A percentile compares a stretch with the other conserved stretches of the same genome.
These are phyloP conservation scores for Lactifluus rugatus DNA, from an alignment of 768 basidiomycete genomes.

Conservation along the genomic window DNA sequence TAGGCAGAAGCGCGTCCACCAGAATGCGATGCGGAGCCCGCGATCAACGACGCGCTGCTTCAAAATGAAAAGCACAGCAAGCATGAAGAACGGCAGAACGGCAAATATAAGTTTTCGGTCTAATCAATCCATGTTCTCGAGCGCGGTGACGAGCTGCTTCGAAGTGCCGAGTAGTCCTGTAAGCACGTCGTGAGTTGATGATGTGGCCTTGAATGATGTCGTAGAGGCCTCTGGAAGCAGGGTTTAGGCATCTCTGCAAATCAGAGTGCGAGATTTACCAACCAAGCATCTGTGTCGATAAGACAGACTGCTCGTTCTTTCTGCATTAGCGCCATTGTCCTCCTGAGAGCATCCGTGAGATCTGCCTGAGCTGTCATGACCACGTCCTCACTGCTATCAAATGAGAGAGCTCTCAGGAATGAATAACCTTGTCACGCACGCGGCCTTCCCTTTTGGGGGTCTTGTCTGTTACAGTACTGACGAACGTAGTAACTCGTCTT, in stretches of 20 bases:
- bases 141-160: slow-evolving; percentile 72
- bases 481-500: slow-evolving; percentile 60
- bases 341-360: slow-evolving; percentile 78
- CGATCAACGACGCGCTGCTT: slow-evolving; percentile 81
- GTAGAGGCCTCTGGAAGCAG: slow-evolving; percentile 68
- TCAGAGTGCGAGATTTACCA: slow-evolving; percentile 17
- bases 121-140: slow-evolving; percentile 86
- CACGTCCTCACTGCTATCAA: slow-evolving; percentile 53
- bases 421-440: slow-evolving; percentile 33
- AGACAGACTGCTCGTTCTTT: slow-evolving; percentile 82
- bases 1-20: slow-evolving; percentile 74
- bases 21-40: slow-evolving; percentile 68
- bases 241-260: not conserved
- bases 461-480: slow-evolving; percentile 41
- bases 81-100: slow-evolving; percentile 72
- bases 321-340: slow-evolving; percentile 83
- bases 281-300: slow-evolving; percentile 83
- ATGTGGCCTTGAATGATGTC: slow-evolving; percentile 61
- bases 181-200: slow-evolving; percentile 67
- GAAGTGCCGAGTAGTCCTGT: slow-evolving; percentile 65
- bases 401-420: slow-evolving; percentile 3
- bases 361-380: slow-evolving; percentile 85
- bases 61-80: slow-evolving; percentile 78
- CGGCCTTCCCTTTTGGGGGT: slow-evolving; percentile 45
- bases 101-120: slow-evolving; percentile 81